Base-by-base conservation (phyloP, 371 early-diverging fungal species). In the Mucor circinelloides region DNA sequence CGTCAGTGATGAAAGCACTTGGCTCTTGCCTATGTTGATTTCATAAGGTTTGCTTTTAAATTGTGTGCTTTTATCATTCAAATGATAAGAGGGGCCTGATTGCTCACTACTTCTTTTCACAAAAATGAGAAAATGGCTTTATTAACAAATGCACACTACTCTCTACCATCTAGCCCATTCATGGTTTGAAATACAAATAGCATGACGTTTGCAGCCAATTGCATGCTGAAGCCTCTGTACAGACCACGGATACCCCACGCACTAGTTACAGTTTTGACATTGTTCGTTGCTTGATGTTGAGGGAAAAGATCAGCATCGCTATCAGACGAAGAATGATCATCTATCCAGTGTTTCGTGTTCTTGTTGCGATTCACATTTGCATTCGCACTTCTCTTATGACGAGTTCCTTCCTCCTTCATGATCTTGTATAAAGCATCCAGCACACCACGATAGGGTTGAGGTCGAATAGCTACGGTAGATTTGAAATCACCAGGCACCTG, bases 391-490 rank as follows among this genome's bases (percentile, higher is more conserved):
- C 70, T 34, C 62, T 66, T 65, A n/a, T 65, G 58, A 4, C 62
- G 66, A 7, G 80, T 86, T n/a, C 95, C 96, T 76, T 97, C 98
- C 76, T 98, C 97, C 17, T 86, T 85, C 68, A 94, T 77, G 27
- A 96, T 92, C 58, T 93, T 85, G 65, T 88, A 89, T 8, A 87
- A 60, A 58, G 95, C 94, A 72, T 98, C 94, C 25, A 86, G 62
- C 68, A 96, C 76, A 10, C 96, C 95, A 10, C 90, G 83, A 75
- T 98, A 98, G 7, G 94, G 95, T n/a, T 94, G 79, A 52, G 86
- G 83, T 13, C 91, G 84, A 12, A 87, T 68, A 17, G 86, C 86
- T 13, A 98, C 95, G 28, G 89, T 78, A 1, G 94, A 85, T 32
- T 90, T 87, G 69, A 92, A 94, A 52, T 80, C 83, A 9, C 77